Percentiles rank a stretch among this genome's conserved stretches.
phyloP scores from a whole-genome alignment of 768 basidiomycete genomes.

The Paxillus ammoniavirescens region DNA sequence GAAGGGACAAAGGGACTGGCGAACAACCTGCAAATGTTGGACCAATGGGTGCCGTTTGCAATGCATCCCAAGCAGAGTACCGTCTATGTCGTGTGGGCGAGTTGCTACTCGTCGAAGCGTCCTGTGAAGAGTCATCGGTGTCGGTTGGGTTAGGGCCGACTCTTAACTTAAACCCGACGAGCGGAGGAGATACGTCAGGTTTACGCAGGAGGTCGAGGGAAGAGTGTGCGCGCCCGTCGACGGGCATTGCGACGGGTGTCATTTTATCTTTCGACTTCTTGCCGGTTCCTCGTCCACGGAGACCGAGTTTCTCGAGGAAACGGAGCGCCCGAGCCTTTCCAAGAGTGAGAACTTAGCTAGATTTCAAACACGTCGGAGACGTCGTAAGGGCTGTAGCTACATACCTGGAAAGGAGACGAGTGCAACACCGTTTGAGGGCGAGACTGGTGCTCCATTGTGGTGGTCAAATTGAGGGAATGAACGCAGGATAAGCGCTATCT shows the following conservation, averaged over 20 bases:
- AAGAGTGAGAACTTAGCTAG: neutral
- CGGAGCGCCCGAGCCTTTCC: slow-evolving; percentile 33
- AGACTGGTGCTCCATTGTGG: slow-evolving; percentile 27
- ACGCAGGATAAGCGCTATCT: slow-evolving; percentile 19
- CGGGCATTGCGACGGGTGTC: slow-evolving; percentile 22
- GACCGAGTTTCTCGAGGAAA: slow-evolving; percentile 38
- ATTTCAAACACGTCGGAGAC: slow-evolving; percentile 14
- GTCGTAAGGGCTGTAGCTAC: neutral
- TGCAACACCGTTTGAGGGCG: slow-evolving; percentile 23
- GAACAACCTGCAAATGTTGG: slow-evolving; percentile 12
- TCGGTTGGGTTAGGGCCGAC: slow-evolving; percentile 26
- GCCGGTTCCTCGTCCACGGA: slow-evolving; percentile 31
- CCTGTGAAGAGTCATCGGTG: slow-evolving; percentile 31
- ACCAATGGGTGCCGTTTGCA: slow-evolving; percentile 5
- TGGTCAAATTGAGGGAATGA: slow-evolving; percentile 13
- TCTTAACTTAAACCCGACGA: slow-evolving; percentile 24
- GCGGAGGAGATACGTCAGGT: slow-evolving; percentile 20
- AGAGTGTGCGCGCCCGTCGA: slow-evolving; percentile 28
- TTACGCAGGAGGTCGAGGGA: slow-evolving; percentile 33
- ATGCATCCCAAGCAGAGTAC: slow-evolving; percentile 22
- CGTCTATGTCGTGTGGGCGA: slow-evolving; percentile 21
- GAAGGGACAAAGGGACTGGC: slow-evolving; percentile 11
- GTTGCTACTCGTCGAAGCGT: slow-evolving; percentile 23
- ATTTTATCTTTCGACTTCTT: slow-evolving; percentile 29
- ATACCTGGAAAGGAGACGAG: slow-evolving; percentile 28